Base-by-base conservation (phyloP, 2,329 filamentous ascomycete genomes). In the Ophidiomyces ophidiicola region DNA sequence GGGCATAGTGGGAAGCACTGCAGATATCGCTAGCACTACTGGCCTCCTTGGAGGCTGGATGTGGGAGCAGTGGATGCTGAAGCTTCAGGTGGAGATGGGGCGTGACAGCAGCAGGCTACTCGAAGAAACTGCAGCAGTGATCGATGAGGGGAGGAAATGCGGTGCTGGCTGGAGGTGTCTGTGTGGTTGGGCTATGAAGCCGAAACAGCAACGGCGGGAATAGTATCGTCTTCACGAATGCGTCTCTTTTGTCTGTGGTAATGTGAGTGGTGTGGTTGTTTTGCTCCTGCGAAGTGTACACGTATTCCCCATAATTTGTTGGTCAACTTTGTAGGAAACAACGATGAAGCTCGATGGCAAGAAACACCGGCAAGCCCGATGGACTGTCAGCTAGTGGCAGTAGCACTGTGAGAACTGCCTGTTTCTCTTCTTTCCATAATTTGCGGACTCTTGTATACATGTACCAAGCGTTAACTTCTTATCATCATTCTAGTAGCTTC, bases 1-100 rank as follows among this genome's bases (percentile, higher is more conserved):
- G 12, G 65, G 66, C 5, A 62, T 64, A 12, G 54, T 69, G n/a
- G 82, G 82, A 5, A 81, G 73, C 51, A 85, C 81, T 0, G 74
- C 78, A 35, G 74, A 78, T 54, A 74, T 79, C 10, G 82, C 83
- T 1, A 77, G 74, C 50, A 68, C 94, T 48, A 81, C 82, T 8
- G 87, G 87, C 14, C 64, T 96, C 28, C 76, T 88, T 1, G 90
- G 85, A 3, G 79, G 81, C 18, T 90, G 86, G 78, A 78, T 79
- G 57, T 98, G 87, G 88, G 90, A 98, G 71, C 82, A 84, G 58
- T 98, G 90, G 90, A 73, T 96, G 59, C 65, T 94, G 49, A 83
- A 85, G 54, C 72, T 88, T 52, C 82, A 90, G 64, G 74, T 80
- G 63, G 87, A 94, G 67, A 90, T 84, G 54, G 81, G 82, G 18